These are phyloP conservation scores for Hypoxylon sp. DNA, from an alignment of 2,329 filamentous ascomycete species.

Conservation along the genomic window DNA sequence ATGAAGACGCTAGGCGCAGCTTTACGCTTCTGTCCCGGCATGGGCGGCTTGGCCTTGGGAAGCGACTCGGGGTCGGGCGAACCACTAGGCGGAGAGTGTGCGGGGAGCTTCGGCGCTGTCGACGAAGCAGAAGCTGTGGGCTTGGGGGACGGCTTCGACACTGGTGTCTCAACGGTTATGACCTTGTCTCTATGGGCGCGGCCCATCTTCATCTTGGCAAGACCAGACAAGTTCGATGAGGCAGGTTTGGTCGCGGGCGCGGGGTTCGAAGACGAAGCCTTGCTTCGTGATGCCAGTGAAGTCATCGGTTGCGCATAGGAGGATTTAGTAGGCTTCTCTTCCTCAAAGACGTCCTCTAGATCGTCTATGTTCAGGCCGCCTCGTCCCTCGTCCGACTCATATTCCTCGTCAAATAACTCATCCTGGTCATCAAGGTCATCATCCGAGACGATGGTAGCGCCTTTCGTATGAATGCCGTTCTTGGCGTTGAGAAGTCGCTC, in stretches of 20 bases:
- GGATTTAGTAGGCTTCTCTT: conserved; percentile 11
- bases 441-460: conserved; percentile 39
- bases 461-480: conserved; percentile 14
- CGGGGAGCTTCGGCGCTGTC: conserved; percentile 3
- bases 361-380: conserved; percentile 38
- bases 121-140: conserved; percentile 11
- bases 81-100: neutral
- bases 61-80: no score
- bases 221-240: conserved; percentile 8
- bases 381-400: conserved; percentile 13
- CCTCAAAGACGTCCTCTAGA: conserved; percentile 37
- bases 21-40: conserved; percentile 53
- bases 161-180: conserved; percentile 1
- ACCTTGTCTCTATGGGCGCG: conserved; percentile 12
- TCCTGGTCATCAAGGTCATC: conserved; percentile 45
- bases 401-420: conserved; percentile 24
- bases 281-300: neutral
- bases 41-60: conserved; percentile 20
- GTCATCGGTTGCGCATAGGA: neutral
- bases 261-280: neutral
- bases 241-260: neutral
- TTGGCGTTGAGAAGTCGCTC: conserved; percentile 50
- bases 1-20: conserved; percentile 59
- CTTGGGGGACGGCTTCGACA: conserved; percentile 6
- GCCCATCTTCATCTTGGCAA: conserved; percentile 31